Conservation (phyloP, 1,284 basidiomycete species). For the Ceratobasidium sp. region DNA sequence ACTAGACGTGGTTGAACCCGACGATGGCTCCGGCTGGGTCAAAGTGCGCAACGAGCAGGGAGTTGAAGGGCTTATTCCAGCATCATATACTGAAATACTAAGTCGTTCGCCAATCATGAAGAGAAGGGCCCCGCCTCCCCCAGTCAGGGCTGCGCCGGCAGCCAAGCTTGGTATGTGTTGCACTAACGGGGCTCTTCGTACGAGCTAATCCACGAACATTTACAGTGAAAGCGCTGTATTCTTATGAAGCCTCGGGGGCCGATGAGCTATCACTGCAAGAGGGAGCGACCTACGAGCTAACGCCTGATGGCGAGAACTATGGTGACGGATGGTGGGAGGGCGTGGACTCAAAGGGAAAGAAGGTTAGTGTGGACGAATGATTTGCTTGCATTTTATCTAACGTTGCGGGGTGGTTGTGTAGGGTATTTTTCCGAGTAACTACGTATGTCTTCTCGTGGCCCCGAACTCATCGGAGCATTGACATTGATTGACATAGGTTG, state of each 20-base stretch:
- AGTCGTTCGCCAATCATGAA: conserved; percentile 45
- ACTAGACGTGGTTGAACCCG: conserved; percentile 71
- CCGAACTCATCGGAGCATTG: conserved; percentile 1
- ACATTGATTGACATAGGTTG: conserved; percentile 24
- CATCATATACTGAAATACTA: conserved; percentile 67
- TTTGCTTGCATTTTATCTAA: not conserved
- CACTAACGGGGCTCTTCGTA: not conserved
- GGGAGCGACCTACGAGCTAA: conserved; percentile 68
- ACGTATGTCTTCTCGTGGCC: conserved; percentile 61
- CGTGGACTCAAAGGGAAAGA: conserved; percentile 63
- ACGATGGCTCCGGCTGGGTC: conserved; percentile 86
- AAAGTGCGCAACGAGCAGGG: conserved; percentile 68
- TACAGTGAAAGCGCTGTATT: conserved; percentile 74
- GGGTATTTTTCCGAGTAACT: conserved; percentile 84
- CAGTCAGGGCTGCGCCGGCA: conserved; percentile 11
- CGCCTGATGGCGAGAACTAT: conserved; percentile 67
- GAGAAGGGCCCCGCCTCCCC: conserved; percentile 42
- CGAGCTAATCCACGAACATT: not conserved
- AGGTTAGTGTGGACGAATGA: conserved; percentile 46
- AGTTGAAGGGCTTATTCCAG: conserved; percentile 75
- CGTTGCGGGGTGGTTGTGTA: not conserved
- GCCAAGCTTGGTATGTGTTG: conserved; percentile 27
- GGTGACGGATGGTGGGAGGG: conserved; percentile 86
- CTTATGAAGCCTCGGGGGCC: conserved; percentile 67
- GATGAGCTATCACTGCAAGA: conserved; percentile 73